Evolutionary conservation across 192 early-diverging fungal genomes (phyloP).

Genomic region (Physocladia obscura): DNA sequence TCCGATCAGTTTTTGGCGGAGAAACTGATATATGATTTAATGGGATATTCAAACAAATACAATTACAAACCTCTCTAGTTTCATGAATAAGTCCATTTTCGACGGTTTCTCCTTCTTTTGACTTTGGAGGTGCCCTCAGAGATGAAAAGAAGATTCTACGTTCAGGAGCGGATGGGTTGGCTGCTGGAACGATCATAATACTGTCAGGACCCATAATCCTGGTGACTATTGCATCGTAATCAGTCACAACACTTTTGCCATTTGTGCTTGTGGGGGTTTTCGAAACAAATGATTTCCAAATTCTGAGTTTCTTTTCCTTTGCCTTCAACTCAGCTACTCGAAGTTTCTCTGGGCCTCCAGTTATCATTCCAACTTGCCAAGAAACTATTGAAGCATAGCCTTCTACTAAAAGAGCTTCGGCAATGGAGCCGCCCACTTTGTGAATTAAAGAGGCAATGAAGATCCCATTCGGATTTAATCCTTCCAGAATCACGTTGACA

Average conservation of each 20-base stretch:
- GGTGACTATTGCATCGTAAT: conserved; percentile 61
- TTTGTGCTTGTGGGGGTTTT: conserved; percentile 41
- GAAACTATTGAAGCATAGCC: conserved; percentile 87
- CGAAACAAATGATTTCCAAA: conserved; percentile 83
- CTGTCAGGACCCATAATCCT: conserved; percentile 63
- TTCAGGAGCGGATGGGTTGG: conserved; percentile 39
- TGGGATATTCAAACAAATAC: neutral
- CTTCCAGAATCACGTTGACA: conserved; percentile 82
- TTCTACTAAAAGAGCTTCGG: conserved; percentile 76
- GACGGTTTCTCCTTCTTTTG: conserved; percentile 68
- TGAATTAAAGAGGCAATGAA: conserved; percentile 80
- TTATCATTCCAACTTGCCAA: conserved; percentile 78
- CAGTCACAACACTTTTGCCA: conserved; percentile 41
- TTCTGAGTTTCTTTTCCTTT: conserved; percentile 75
- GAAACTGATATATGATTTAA: conserved; percentile 36
- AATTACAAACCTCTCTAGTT: conserved; percentile 66
- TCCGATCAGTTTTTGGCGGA: conserved; percentile 86
- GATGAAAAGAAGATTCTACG: conserved; percentile 61
- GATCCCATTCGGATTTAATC: conserved; percentile 62
- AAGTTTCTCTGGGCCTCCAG: conserved; percentile 67
- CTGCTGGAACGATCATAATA: conserved; percentile 48
- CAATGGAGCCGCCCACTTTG: conserved; percentile 84
- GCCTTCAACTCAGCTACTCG: conserved; percentile 74
- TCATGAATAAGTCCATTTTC: conserved; percentile 82
- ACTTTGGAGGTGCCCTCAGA: conserved; percentile 65